These are phyloP conservation scores for Fistulinella prunicolor DNA, from an alignment of 768 basidiomycete species.

Conservation along the genomic window DNA sequence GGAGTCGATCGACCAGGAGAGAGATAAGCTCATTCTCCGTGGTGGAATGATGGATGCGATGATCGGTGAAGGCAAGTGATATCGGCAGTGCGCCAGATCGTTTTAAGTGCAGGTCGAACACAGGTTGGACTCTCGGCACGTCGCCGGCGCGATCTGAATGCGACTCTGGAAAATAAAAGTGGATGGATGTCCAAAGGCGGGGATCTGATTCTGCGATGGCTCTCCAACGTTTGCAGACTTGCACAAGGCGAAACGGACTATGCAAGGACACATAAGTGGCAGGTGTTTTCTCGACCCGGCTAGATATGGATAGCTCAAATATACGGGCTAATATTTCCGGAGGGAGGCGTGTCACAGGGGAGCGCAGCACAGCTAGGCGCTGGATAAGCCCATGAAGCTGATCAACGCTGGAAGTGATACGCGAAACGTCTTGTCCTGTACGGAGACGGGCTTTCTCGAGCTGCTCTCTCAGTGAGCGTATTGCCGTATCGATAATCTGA, in stretches of 20 bases:
- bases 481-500: not conserved
- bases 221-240: conserved; percentile 23
- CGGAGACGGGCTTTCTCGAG: not conserved
- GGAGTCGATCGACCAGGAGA: conserved; percentile 14
- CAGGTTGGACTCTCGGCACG: not conserved
- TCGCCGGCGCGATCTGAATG: not conserved
- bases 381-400: not conserved
- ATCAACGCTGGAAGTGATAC: not conserved
- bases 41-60: conserved; percentile 5
- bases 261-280: not conserved
- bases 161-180: conserved; percentile 9
- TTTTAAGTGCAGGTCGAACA: conserved; percentile 12
- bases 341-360: conserved; percentile 12
- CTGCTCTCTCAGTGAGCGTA: not conserved
- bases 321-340: conserved; percentile 35
- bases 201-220: conserved; percentile 9
- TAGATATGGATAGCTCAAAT: conserved; percentile 8
- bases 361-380: not conserved
- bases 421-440: not conserved
- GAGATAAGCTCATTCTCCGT: conserved; percentile 9
- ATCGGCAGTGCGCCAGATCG: conserved; percentile 14
- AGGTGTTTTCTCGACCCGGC: not conserved
- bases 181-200: conserved; percentile 24
- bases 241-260: conserved; percentile 12
- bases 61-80: conserved; percentile 20